These are phyloP conservation scores for Phellinidium pouzarii DNA, from an alignment of 1,284 basidiomycete species.

Conservation along the genomic window DNA sequence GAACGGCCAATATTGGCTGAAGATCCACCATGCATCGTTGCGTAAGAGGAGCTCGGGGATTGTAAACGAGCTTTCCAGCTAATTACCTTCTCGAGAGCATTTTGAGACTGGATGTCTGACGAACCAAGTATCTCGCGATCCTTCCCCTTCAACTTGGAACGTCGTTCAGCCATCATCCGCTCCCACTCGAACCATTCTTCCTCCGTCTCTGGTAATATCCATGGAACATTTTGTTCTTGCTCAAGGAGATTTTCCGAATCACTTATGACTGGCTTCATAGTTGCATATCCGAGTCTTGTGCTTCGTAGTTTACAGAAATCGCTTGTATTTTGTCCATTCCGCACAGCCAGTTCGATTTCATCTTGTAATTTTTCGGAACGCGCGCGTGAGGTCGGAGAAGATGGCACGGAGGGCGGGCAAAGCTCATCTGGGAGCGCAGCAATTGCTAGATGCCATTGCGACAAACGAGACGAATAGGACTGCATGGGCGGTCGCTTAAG, in stretches of 20 bases:
- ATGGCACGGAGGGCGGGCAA: slow-evolving; percentile 19
- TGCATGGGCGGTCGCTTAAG: neutral
- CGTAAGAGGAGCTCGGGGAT: neutral
- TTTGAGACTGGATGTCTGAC: slow-evolving; percentile 5
- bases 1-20: neutral
- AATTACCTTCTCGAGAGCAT: slow-evolving; percentile 14
- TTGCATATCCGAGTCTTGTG: slow-evolving; percentile 15
- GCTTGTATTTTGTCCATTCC: slow-evolving; percentile 7
- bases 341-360: slow-evolving; percentile 19
- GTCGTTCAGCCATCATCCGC: slow-evolving; percentile 11
- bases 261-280: slow-evolving; percentile 3
- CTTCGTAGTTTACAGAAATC: slow-evolving; percentile 17
- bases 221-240: slow-evolving; percentile 11
- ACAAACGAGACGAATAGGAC: slow-evolving; percentile 19
- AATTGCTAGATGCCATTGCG: slow-evolving; percentile 19
- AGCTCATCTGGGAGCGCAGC: slow-evolving; percentile 19
- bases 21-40: neutral
- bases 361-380: slow-evolving; percentile 15
- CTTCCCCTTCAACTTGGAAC: slow-evolving; percentile 15
- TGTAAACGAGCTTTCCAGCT: slow-evolving; percentile 15
- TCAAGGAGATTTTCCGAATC: neutral
- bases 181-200: slow-evolving; percentile 24
- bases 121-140: neutral
- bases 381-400: slow-evolving; percentile 14
- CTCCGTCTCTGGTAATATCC: slow-evolving; percentile 20